Evolutionary conservation across 2,329 filamentous ascomycete species (phyloP).

Genomic region (Fusarium sarcochroum): DNA sequence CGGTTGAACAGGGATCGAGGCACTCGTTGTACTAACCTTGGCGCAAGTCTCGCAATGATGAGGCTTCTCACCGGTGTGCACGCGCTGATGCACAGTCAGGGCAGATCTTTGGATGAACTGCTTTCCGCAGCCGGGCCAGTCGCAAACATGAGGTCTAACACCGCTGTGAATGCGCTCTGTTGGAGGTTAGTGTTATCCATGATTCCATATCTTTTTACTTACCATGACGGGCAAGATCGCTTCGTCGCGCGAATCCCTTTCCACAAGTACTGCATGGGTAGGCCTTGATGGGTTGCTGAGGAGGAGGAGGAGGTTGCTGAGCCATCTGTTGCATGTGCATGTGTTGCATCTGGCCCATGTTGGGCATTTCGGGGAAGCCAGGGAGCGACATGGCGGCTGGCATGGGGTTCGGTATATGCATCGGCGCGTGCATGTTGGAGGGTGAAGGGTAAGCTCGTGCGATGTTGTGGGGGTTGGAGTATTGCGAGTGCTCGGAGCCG

Average conservation of each 20-base stretch:
- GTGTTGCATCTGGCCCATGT: constrained; percentile 55
- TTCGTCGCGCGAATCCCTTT: constrained; percentile 93
- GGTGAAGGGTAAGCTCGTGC: constrained; percentile 68
- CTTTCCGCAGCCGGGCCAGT: constrained; percentile 89
- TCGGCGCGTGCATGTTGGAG: constrained; percentile 64
- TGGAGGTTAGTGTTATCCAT: constrained; percentile 42
- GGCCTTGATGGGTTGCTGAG: constrained; percentile 69
- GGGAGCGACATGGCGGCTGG: constrained; percentile 60
- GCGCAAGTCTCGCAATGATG: constrained; percentile 97
- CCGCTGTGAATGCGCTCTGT: constrained; percentile 97
- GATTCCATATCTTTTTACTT: constrained; percentile 55
- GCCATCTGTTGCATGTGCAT: constrained; percentile 58
- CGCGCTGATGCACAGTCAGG: constrained; percentile 92
- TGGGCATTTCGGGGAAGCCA: constrained; percentile 60
- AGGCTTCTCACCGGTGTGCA: constrained; percentile 98
- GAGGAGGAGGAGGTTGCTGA: constrained; percentile 51
- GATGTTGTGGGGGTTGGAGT: constrained; percentile 64
- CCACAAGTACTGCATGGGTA: constrained; percentile 91
- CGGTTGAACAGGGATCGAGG: not conserved
- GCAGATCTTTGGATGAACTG: constrained; percentile 98
- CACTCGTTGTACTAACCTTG: constrained; percentile 74
- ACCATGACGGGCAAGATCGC: constrained; percentile 96
- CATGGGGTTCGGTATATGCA: constrained; percentile 63
- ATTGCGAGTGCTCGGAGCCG: constrained; percentile 71
- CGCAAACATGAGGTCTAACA: constrained; percentile 91